Base-by-base conservation (phyloP, 139 green algal species). In the Micractinium sp. region DNA sequence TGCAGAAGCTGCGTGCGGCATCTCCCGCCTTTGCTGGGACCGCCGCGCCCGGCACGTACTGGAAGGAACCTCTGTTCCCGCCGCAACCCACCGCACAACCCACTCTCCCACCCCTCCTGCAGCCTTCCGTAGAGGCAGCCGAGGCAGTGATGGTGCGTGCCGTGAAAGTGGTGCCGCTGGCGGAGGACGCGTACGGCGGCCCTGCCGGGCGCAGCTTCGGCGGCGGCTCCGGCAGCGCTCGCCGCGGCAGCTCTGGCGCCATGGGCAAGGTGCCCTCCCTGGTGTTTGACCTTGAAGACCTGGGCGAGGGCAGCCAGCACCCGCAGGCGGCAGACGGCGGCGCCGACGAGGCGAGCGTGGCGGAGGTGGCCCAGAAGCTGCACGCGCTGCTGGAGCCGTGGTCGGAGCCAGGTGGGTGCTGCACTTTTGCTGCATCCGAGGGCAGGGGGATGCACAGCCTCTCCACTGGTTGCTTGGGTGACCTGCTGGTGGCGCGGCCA, bases 271-370 rank as follows among this genome's bases (percentile, higher is more conserved):
- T 95, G 16, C 92, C 93, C 38, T 92, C 85, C 79, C 81, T 95
- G 22, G 75, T 95, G 16, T 95, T 95, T 33, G 93, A 95, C 13
- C 39, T 95, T n/a, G 93, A 95, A 60, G 91, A 88, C 69, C 25
- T 80, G 23, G 78, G 67, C 12, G 73, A 90, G n/a, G 53, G 60
- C 86, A 69, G 53, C 27, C 31, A 75, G 75, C 36, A 80, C 47
- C 16, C 53, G 39, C 35, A 27, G 12, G 67, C 25, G 13, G 29
- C 33, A 66, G 88, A 88, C 19, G 33, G 27, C 22, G 66, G 27
- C 19, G 66, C 66, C 13, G 78, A 83, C 0, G 82, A 88, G 23
- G 38, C 75, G 19, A 73, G 39, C 66, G 47, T 81, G 47, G 41
- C 56, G 0, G 81, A 78, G 29, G 67, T 84, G 31, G 29, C 47